Evolutionary conservation across 495 filamentous ascomycete genomes (phyloP), one percentile per base, ranked within the genome.

Genomic region (Oidiodendron maius): DNA sequence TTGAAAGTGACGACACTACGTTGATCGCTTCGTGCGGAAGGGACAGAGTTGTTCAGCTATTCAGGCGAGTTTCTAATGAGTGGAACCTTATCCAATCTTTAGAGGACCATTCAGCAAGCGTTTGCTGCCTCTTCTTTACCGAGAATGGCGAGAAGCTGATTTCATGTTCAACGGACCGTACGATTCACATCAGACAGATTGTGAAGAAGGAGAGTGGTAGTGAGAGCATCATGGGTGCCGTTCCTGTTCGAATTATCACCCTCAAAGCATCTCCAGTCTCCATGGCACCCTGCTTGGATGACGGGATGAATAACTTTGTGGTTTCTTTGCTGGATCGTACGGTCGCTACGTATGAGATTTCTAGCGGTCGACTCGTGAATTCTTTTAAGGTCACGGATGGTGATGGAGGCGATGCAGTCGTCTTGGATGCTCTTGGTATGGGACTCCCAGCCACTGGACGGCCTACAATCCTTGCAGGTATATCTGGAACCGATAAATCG

Each of bases 401-500:
- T 28, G 81, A 86, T 23, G 80, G 80, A 9, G 77, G 71, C 26
- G 94, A 98, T 57, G 76, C 88, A 32, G 91, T 91, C 3, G 78
- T 95, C 15, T 71, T 96, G 63, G 81, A 85, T 52, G 83, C 84
- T 4, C 73, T 98, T 18, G 79, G 81, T 15, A 71, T 84, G 42
- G 71, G 75, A 15, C 66, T 72, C 17, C 58, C 71, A 9, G 56
- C 40, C 32, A 63, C 48, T 26, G 62, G 43, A 51, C 51, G 51
- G 57, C 65, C 60, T 53, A 70, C 71, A 41, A 70, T 91, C 38
- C 73, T 98, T 46, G 67, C 90, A 21, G 93, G 87, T 16, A 73
- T 94, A 20, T 96, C 94, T 5, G 88, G 86, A 53, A 94, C 86
- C 3, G 93, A 98, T 62, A 97, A 96, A 60, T 96, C 93, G 5